Conservation (phyloP, 352 stramenopile genomes). For the Phytopythium helicoides region DNA sequence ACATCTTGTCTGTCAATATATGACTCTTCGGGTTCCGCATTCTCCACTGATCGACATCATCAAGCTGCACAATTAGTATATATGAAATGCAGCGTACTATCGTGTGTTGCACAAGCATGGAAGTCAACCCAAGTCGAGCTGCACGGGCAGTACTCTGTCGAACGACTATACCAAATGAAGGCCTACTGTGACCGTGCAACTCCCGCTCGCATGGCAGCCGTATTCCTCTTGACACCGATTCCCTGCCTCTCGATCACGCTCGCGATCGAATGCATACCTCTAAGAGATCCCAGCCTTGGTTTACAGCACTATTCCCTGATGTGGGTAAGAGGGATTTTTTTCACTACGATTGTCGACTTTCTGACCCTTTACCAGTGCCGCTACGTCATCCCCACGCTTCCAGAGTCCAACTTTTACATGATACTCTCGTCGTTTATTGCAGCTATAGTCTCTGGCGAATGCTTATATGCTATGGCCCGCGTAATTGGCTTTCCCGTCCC, state of each 20-base stretch:
- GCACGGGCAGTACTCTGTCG: conserved; percentile 19
- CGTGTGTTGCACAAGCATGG: too few relatives aligned
- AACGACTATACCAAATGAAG: conserved; percentile 14
- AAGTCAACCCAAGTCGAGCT: neutral
- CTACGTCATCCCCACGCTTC: neutral
- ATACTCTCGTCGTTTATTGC: neutral
- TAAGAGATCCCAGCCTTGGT: too few relatives aligned
- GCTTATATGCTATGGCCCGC: neutral
- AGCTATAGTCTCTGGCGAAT: neutral
- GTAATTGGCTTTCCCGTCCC: neutral
- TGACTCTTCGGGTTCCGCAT: too few relatives aligned
- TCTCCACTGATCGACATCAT: conserved; percentile 5
- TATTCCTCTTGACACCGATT: neutral
- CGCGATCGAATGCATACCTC: too few relatives aligned
- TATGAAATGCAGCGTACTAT: too few relatives aligned
- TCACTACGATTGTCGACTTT: conserved; percentile 3
- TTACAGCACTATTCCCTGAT: neutral
- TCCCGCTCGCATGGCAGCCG: neutral
- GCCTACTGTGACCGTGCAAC: conserved; percentile 9
- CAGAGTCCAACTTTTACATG: neutral
- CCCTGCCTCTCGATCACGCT: too few relatives aligned
- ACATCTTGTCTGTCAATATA: too few relatives aligned
- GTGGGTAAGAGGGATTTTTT: neutral
- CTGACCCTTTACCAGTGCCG: neutral
- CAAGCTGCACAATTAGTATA: too few relatives aligned